phyloP scores from a whole-genome alignment of 306 rosid species.

The Prunus persica region Prunus_persica_NCBIv2 NC_034013.1:17089501-17090000 shows the following conservation, averaged over 20 bases:
- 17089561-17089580: slow-evolving; percentile 10
- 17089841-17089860: neutral
- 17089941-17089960: neutral
- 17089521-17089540: slow-evolving; percentile 54
- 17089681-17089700: slow-evolving; percentile 72
- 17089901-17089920: neutral
- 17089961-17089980: slow-evolving; percentile 47
- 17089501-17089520: slow-evolving; percentile 83
- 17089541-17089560: slow-evolving; percentile 52
- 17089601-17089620: neutral
- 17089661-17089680: slow-evolving; percentile 35
- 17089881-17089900: neutral
- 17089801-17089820: slow-evolving; percentile 14
- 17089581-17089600: neutral
- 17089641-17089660: slow-evolving; percentile 9
- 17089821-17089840: neutral
- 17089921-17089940: slow-evolving; percentile 6
- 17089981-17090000: slow-evolving; percentile 35
- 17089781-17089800: slow-evolving; percentile 48
- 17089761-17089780: slow-evolving; percentile 70
- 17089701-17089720: slow-evolving; percentile 66
- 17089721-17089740: slow-evolving; percentile 44
- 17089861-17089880: neutral
- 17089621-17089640: neutral
- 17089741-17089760: slow-evolving; percentile 66